Base-by-base conservation (phyloP, 805 yeast species). In the Starmerella stigmatis region DNA sequence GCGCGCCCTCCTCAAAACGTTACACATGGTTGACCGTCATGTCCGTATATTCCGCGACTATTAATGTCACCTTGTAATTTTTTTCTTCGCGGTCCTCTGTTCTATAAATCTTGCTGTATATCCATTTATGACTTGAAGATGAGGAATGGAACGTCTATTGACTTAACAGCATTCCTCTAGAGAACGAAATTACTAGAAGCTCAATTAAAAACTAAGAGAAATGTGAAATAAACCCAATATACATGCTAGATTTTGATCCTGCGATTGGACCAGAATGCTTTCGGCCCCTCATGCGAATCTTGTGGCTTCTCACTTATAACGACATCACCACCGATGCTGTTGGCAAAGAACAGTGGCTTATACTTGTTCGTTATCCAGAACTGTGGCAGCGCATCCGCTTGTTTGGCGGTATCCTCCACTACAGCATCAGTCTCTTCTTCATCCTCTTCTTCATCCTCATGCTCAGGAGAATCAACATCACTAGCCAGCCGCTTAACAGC, bases 341-440 rank as follows among this genome's bases (percentile, higher is more conserved):
- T 80, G 11, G 78, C 86, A 51, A 66, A 72, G 47, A 88, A 64
- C 28, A 86, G 64, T 16, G 89, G 82, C 55, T 78, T 75, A 62
- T 83, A 88, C 57, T 83, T 83, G 39, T 73, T 73, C 4, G 89
- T 79, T 47, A 81, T 63, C 79, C 88, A 86, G 62, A 79, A 86
- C 7, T 45, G 43, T 6, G 55, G 57, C 21, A 44, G 34, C 13
- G 41, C 48, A 17, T 41, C 49, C 9, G 27, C 25, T 23, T 37
- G 40, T 1, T 28, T 26, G 10, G 11, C 32, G 8, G 22, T 4
- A 2, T 49, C 49, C 19, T 48, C 52, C 1, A 44, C 44, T 11
- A 48, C 49, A 17, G 81, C 72, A 41, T 66, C 69, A 27, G 58
- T 57, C 15, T 62, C 64, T 17, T 55, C 57, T 13, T 51, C 49